Evolutionary conservation across 2,329 filamentous ascomycete species (phyloP).

Genomic region (Polytolypa hystricis): DNA sequence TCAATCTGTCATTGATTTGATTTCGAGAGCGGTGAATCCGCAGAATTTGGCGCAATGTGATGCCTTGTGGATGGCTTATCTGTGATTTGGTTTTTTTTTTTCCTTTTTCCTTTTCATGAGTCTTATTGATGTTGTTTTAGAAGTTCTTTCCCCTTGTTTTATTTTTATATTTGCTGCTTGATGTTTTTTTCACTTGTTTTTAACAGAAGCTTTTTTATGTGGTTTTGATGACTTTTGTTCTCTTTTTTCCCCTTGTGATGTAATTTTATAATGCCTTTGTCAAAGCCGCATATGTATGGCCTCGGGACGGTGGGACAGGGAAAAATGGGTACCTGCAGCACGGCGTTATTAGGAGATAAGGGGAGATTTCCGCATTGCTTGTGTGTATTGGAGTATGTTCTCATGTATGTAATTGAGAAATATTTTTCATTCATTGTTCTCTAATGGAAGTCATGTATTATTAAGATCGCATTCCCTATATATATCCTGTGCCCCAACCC

Average conservation of each 20-base stretch:
- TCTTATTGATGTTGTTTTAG: conserved; percentile 11
- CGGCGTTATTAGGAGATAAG: too few relatives aligned
- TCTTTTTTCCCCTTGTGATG: not conserved
- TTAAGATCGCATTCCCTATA: too few relatives aligned
- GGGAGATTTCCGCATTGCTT: too few relatives aligned
- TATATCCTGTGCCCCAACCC: too few relatives aligned
- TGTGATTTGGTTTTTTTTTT: conserved; percentile 40
- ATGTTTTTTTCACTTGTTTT: conserved; percentile 10
- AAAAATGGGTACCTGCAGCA: too few relatives aligned
- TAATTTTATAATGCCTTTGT: too few relatives aligned
- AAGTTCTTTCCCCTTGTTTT: conserved; percentile 12
- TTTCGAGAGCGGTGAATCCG: conserved; percentile 87
- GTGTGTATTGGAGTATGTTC: too few relatives aligned
- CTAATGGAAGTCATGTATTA: too few relatives aligned
- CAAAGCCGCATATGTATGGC: too few relatives aligned
- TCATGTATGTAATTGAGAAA: too few relatives aligned
- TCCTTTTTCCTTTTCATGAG: conserved; percentile 12
- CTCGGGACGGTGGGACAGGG: too few relatives aligned
- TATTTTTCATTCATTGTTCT: too few relatives aligned
- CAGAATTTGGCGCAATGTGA: conserved; percentile 80
- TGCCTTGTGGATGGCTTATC: conserved; percentile 93
- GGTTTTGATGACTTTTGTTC: not conserved
- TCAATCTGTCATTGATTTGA: conserved; percentile 90
- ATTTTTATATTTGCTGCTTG: conserved; percentile 7
- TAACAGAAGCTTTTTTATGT: conserved; percentile 33